Base-by-base conservation (phyloP, 306 rosid species). In the Sphenostylis stenocarpa region DNA sequence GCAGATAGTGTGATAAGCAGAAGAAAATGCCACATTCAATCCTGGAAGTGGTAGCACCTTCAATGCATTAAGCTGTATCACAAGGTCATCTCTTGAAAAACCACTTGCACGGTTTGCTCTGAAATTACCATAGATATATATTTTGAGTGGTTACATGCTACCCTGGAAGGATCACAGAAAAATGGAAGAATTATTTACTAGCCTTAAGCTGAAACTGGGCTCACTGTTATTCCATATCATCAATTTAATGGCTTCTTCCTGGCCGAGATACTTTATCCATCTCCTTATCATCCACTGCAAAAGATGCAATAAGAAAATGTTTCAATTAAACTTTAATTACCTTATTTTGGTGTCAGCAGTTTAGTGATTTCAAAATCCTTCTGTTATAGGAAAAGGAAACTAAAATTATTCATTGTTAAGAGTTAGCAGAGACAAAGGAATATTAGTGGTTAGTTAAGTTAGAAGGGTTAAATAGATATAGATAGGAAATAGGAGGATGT, bases 271-370 rank as follows among this genome's bases (percentile, higher is more conserved):
- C 84, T 86, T 93, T 2, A 73, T 82, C 98, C 96, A 93, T 84
- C 96, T 88, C 84, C 93, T 87, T 63, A 93, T 90, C 89, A 93
- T 93, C 98, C 98, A 93, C 97, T 90, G 17, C 74, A 84, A 80
- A 72, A 68, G 49, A 77, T 53, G 51, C 48, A 60, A 75, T 56
- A 21, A 65, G 62, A 84, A 67, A 26, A 45, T 28, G 34, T 47
- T 70, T n/a, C 16, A 21, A 65, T 51, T 16, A 71, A 65, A 71
- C 58, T 33, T 69, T 56, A 38, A 51, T 14, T 47, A 26, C 52
- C 77, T 55, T 55, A 36, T 21, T 29, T 31, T 67, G 51, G 73
- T 26, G 66, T 52, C 23, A 61, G 23, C 48, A 57, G 29, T 56
- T 38, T 53, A 0, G 45, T 1, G 56, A 65, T 33, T 21, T 16